A percentile compares a stretch with the other conserved stretches of the same genome.
phyloP scores from a whole-genome alignment of 495 filamentous ascomycete genomes.

The Penicillium crystallinum region DNA sequence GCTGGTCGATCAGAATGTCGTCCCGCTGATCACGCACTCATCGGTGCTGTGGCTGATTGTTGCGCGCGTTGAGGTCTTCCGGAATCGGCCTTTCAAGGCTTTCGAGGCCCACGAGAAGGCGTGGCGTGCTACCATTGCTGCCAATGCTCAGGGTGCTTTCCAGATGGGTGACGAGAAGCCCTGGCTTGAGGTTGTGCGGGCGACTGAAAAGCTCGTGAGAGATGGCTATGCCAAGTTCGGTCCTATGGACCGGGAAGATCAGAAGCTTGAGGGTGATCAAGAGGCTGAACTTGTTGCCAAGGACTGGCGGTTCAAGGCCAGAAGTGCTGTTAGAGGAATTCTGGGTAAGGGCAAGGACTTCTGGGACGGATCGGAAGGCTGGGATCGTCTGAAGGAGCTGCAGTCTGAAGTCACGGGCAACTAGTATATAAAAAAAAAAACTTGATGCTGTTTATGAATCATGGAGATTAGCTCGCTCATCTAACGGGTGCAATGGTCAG shows the following conservation, averaged over 20 bases:
- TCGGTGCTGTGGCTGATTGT: conserved; percentile 70
- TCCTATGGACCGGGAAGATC: conserved; percentile 34
- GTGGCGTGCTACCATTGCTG: conserved; percentile 63
- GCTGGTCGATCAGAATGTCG: conserved; percentile 63
- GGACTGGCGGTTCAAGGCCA: conserved; percentile 82
- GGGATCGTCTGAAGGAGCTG: conserved; percentile 54
- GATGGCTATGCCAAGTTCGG: conserved; percentile 48
- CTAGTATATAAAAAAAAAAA: conserved; percentile 7
- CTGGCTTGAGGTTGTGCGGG: conserved; percentile 44
- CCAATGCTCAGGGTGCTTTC: conserved; percentile 45
- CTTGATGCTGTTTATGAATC: conserved; percentile 1
- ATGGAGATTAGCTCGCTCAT: not conserved
- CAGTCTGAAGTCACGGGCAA: conserved; percentile 38
- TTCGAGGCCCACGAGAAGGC: conserved; percentile 82
- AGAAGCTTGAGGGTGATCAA: conserved; percentile 17
- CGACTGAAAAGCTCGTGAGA: conserved; percentile 44
- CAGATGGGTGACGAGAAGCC: conserved; percentile 46
- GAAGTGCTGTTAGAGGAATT: conserved; percentile 74
- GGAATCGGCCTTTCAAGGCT: conserved; percentile 59
- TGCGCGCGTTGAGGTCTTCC: conserved; percentile 64
- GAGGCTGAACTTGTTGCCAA: conserved; percentile 42
- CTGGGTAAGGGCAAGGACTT: conserved; percentile 74
- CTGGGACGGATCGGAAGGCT: conserved; percentile 76
- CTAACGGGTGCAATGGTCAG: not conserved
- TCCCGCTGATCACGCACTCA: conserved; percentile 78